Base-by-base conservation (phyloP, 371 early-diverging fungal species). In the Zychaea mexicana region DNA sequence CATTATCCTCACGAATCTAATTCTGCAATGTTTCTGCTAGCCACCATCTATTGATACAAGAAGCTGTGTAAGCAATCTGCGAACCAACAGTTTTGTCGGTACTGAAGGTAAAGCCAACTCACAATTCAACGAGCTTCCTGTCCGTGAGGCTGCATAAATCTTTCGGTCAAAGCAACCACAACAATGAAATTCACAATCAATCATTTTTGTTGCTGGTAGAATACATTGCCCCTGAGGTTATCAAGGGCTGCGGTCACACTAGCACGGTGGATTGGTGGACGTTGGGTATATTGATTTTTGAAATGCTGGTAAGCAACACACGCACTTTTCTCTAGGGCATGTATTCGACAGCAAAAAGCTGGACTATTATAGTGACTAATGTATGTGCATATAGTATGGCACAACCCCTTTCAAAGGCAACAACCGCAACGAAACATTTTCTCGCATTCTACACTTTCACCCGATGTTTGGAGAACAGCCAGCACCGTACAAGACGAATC, bases 261-360 rank as follows among this genome's bases (percentile, higher is more conserved):
- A 90, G 88, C 66, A 87, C 91, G 2, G 97, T 96, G 15, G 99
- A 99, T 84, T 97, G 99, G 95, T 99, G 99, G 99, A 96, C 98
- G 7, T 73, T 98, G 21, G 99, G 99, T 13, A 95, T 99, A 24
- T 80, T 98, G 49, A 87, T 98, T 4, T 99, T 93, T 73, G 98
- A 98, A 73, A 96, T 99, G 96, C 85, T 98, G 71, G 90, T 90
- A 78, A 73, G 74, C 15, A 22, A 2, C 58, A 12, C n/a, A 45
- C 6, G n/a, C 12, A 12, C 12, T 12, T 17, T 4, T 10, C 12
- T 45, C 19, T 17, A 4, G 45, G 17, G 6, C 45, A 33, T 33
- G n/a, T 33, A 33, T 33, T n/a, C 26, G 55, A 56, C 15, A 42
- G 4, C 4, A 4, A 13, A 12, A 42, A 12, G n/a, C 4, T 12